These are phyloP conservation scores for Blastocystis sp. DNA, from an alignment of 352 stramenopile genomes.

Conservation along the genomic window DNA sequence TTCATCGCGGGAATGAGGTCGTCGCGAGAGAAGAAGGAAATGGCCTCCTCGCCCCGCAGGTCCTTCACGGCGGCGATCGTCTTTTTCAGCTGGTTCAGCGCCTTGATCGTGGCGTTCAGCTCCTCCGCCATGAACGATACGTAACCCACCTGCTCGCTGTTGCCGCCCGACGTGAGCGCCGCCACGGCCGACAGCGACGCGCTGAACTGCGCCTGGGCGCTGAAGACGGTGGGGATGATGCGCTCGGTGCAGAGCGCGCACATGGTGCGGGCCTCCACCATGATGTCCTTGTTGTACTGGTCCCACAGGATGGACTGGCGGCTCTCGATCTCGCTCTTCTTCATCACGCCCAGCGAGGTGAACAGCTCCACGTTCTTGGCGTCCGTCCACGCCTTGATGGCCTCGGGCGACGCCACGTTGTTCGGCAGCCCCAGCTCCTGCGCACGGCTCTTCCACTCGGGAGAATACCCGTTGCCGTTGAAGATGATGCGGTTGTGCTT, in stretches of 20 bases:
- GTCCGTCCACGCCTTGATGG: slow-evolving; percentile 75
- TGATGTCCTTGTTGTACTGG: slow-evolving; percentile 80
- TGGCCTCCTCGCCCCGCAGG: slow-evolving; percentile 10
- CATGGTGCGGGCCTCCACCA: slow-evolving; percentile 80
- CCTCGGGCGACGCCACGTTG: slow-evolving; percentile 79
- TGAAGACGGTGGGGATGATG: slow-evolving; percentile 71
- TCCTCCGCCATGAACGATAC: slow-evolving; percentile 67
- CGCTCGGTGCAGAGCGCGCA: slow-evolving; percentile 81
- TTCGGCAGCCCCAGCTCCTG: slow-evolving; percentile 78
- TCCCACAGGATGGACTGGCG: slow-evolving; percentile 78
- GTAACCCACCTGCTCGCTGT: slow-evolving; percentile 33
- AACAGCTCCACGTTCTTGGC: slow-evolving; percentile 82
- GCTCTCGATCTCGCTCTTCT: slow-evolving; percentile 75
- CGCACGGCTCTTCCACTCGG: slow-evolving; percentile 76
- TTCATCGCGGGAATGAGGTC: slow-evolving; percentile 70
- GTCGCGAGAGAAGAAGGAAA: slow-evolving; percentile 69
- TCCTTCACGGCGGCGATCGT: slow-evolving; percentile 13
- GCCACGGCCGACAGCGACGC: slow-evolving; percentile 66
- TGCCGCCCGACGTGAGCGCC: slow-evolving; percentile 36
- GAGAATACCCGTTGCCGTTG: slow-evolving; percentile 82
- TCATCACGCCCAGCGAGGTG: slow-evolving; percentile 78
- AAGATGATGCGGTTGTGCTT: slow-evolving; percentile 81
- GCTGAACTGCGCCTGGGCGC: slow-evolving; percentile 70
- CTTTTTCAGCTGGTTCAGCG: slow-evolving; percentile 52
- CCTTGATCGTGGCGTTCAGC: slow-evolving; percentile 64